These are phyloP conservation scores for Populus euphratica DNA, from an alignment of 345 rosid species.

Conservation along the genomic window DNA sequence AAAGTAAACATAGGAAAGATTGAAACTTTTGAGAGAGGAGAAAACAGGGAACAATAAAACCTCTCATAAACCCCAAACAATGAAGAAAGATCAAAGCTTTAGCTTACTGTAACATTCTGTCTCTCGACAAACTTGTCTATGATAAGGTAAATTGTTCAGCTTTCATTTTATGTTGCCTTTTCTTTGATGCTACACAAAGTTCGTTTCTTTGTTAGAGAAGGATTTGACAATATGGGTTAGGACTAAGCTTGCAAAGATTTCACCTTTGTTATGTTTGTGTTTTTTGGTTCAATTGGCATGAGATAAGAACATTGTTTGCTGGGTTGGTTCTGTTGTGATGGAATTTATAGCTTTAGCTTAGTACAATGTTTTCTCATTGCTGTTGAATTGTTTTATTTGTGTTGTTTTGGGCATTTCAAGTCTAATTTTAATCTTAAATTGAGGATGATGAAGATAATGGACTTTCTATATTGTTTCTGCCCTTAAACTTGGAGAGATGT, in stretches of 20 bases:
- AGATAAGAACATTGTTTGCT: background rate
- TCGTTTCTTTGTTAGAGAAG: background rate
- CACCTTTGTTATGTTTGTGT: background rate
- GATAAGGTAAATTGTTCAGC: background rate
- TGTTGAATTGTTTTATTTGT: background rate
- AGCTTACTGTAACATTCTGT: background rate
- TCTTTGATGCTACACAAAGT: background rate
- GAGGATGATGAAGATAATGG: slow-evolving; percentile 70
- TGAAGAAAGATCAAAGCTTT: background rate
- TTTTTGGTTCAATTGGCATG: background rate
- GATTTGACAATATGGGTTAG: background rate
- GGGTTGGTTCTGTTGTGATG: background rate
- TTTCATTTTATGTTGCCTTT: background rate
- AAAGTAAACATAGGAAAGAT: background rate
- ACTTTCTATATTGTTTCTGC: slow-evolving; percentile 54
- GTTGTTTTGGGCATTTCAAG: background rate
- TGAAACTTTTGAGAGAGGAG: background rate
- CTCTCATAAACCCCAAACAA: background rate
- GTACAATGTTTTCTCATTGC: background rate
- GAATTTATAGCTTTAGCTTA: background rate
- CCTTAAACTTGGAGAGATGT: slow-evolving; percentile 68
- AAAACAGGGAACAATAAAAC: background rate
- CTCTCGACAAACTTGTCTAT: background rate
- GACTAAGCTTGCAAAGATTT: background rate
- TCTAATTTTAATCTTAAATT: slow-evolving; percentile 19